Evolutionary conservation across 495 filamentous ascomycete genomes (phyloP), one percentile per base, ranked within the genome.

Genomic region (Trypethelium eluteriae): DNA sequence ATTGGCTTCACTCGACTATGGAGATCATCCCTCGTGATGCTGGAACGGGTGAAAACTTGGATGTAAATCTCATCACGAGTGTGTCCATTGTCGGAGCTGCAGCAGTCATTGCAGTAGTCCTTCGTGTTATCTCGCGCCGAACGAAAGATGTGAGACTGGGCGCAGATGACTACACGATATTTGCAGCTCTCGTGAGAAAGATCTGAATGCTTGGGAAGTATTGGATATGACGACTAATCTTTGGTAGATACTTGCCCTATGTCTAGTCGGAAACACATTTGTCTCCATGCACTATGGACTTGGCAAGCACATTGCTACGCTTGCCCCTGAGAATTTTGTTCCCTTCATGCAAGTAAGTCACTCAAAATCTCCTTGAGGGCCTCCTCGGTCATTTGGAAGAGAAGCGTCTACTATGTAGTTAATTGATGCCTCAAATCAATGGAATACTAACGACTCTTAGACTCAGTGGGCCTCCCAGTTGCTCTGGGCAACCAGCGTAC

Each of bases 71-170:
- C 5, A 36, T 59, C 14, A 32, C 25, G 3, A 18, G 53, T 18
- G 53, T 14, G 6, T 7, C 53, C 32, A 10, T 59, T 36, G 32
- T 59, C 7, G 53, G 53, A 59, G 53, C 18, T 36, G 53, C 53
- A 59, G 53, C 53, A 34, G 18, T 36, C 7, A 36, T 59, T 14
- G n/a, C 53, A 59, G 53, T 59, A 34, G 14, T 59, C 53, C 53
- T 59, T 10, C 53, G 53, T 4, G 32, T 59, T 32, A 14, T 59
- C 9, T 59, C 53, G 53, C 18, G 32, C 10, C 32, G 53, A 59
- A 10, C 5, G 5, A 10, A 59, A 36, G 53, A 32, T 18, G 53
- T 36, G 2, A 7, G 7, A n/a, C 32, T 59, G 25, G 53, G 53
- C 32, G 18, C 32, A 59, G 53, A 59, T 59, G 53, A 34, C 32